A percentile compares a stretch with the other conserved stretches of the same genome.
These are phyloP conservation scores for Botrytis paeoniae DNA, from an alignment of 2,329 filamentous ascomycete species.

Conservation along the genomic window DNA sequence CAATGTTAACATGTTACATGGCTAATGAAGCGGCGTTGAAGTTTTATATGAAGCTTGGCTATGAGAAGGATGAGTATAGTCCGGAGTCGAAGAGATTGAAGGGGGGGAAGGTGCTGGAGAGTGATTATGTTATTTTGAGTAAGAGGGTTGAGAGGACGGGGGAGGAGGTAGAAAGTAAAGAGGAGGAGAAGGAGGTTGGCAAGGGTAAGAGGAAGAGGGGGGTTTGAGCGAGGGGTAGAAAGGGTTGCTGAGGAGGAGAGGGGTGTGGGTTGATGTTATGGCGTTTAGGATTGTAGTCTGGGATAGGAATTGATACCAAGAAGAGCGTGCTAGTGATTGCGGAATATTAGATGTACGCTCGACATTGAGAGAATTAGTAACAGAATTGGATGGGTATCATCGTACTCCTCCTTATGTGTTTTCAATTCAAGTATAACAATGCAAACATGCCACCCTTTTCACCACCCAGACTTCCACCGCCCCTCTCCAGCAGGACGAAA, in stretches of 20 bases:
- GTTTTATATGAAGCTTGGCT: constrained; percentile 63
- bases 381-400: not conserved
- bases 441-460: not conserved
- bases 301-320: not conserved
- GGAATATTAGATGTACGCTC: not conserved
- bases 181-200: not conserved
- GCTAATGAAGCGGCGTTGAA: constrained; percentile 54
- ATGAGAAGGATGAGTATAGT: constrained; percentile 53
- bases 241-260: not conserved
- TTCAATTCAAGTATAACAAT: not conserved
- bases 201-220: not conserved
- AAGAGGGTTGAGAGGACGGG: constrained; percentile 34
- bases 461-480: not conserved
- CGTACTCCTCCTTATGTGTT: not conserved
- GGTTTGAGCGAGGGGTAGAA: not conserved
- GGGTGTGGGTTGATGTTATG: not conserved
- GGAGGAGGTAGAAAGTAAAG: not conserved
- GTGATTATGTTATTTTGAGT: constrained; percentile 61
- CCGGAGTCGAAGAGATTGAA: constrained; percentile 53
- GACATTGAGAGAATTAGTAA: not conserved
- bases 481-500: not conserved
- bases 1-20: constrained; percentile 72
- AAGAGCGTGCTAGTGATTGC: not conserved
- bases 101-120: constrained; percentile 50
- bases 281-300: not conserved